Evolutionary conservation across 495 filamentous ascomycete genomes (phyloP).

Genomic region (Parathielavia hyrcaniae): DNA sequence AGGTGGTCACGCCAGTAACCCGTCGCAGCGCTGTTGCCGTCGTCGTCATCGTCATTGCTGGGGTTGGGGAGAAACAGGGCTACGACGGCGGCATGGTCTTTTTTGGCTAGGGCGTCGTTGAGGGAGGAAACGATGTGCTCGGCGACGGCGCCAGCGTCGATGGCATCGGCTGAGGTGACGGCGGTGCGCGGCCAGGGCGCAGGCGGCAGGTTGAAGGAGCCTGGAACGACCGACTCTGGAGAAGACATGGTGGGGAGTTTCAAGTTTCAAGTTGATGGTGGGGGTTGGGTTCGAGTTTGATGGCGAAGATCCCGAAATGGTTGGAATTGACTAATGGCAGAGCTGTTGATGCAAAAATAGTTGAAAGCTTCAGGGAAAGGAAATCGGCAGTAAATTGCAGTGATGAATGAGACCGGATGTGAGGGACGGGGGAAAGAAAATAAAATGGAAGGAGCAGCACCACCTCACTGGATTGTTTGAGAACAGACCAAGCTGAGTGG

Average conservation of each 20-base stretch:
- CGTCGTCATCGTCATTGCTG: not conserved
- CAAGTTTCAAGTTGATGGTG: not conserved
- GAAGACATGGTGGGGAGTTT: not conserved
- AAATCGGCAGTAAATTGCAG: too few species aligned
- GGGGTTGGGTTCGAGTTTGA: not conserved
- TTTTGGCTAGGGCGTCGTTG: constrained; percentile 42
- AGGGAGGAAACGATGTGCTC: constrained; percentile 39
- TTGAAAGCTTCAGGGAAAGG: too few species aligned
- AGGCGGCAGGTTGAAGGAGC: constrained; percentile 50
- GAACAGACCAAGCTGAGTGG: too few species aligned
- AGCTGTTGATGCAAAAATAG: too few species aligned
- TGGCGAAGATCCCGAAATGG: too few species aligned
- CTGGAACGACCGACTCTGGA: constrained; percentile 51
- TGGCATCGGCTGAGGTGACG: constrained; percentile 22
- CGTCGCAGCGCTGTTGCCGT: constrained; percentile 30
- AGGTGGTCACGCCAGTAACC: constrained; percentile 60
- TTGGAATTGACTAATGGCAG: too few species aligned
- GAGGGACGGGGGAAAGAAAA: too few species aligned
- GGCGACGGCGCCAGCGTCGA: constrained; percentile 46
- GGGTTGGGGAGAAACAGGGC: constrained; percentile 43
- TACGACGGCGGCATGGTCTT: constrained; percentile 32
- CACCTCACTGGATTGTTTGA: too few species aligned
- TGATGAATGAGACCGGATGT: too few species aligned
- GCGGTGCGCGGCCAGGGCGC: constrained; percentile 37
- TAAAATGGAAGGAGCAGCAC: too few species aligned